Percentiles rank a stretch among this genome's conserved stretches.
These are phyloP conservation scores for Crithidia mellificae DNA, from an alignment of 208 protist genomes.

Conservation along the genomic window DNA sequence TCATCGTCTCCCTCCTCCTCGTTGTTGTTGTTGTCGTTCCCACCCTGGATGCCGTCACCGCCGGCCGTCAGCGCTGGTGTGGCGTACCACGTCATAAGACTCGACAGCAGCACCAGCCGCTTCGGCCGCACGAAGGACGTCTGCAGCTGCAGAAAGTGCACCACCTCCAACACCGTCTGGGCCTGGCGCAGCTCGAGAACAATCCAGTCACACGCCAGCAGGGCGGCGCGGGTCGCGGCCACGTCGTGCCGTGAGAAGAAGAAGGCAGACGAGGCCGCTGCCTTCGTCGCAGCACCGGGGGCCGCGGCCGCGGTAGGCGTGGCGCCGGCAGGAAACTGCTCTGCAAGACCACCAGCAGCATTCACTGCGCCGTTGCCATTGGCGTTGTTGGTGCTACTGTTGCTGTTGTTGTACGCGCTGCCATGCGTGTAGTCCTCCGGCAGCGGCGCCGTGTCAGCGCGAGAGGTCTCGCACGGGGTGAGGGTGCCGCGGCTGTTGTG, in stretches of 20 bases:
- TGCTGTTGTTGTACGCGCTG: neutral
- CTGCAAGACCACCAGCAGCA: neutral
- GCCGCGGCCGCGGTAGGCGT: too few relatives aligned
- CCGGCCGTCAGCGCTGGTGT: slow-evolving; percentile 64
- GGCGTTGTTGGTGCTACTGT: neutral
- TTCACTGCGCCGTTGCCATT: neutral
- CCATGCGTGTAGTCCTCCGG: neutral
- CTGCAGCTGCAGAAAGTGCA: slow-evolving; percentile 63
- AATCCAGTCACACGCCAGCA: slow-evolving; percentile 76
- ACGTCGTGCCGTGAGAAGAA: slow-evolving; percentile 72
- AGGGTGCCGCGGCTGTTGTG: slow-evolving; percentile 17
- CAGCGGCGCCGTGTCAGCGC: slow-evolving; percentile 8
- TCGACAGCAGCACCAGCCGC: slow-evolving; percentile 86
- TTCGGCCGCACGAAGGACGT: slow-evolving; percentile 72
- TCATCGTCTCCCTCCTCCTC: neutral
- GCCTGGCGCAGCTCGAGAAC: slow-evolving; percentile 79
- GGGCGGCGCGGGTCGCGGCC: slow-evolving; percentile 49
- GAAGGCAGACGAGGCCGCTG: neutral
- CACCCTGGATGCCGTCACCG: slow-evolving; percentile 8
- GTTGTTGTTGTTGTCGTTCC: slow-evolving; percentile 25
- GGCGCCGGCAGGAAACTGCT: too few relatives aligned
- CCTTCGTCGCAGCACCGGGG: neutral
- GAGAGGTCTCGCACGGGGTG: slow-evolving; percentile 9
- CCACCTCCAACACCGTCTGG: slow-evolving; percentile 83
- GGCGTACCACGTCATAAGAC: slow-evolving; percentile 88